phyloP scores from a whole-genome alignment of 1,139 yeast species.

The Yarrowia galli region DNA sequence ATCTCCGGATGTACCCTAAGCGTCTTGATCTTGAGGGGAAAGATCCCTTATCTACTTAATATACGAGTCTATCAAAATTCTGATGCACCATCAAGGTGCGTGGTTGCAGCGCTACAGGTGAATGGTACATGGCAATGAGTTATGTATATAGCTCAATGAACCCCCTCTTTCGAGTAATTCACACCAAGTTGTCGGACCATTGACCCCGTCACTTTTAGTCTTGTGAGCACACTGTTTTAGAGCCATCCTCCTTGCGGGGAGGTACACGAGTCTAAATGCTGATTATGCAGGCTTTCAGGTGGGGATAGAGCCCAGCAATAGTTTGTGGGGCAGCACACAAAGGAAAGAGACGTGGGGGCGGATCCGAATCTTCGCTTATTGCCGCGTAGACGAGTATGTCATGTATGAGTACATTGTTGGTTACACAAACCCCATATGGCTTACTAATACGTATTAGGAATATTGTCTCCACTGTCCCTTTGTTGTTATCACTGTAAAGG shows the following conservation, averaged over 20 bases:
- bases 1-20: slow-evolving; percentile 21
- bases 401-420: no score
- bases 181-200: neutral
- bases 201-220: neutral
- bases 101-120: neutral
- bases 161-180: neutral
- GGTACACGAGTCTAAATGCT: neutral
- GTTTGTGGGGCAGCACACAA: slow-evolving; percentile 3
- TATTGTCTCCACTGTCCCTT: neutral
- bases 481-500: neutral
- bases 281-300: slow-evolving; percentile 19
- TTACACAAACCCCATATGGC: no score
- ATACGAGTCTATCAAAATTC: neutral
- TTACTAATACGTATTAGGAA: no score
- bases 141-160: neutral
- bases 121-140: no score
- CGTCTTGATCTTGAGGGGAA: neutral
- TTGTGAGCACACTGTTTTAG: neutral
- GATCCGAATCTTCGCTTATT: neutral
- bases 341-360: neutral
- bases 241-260: slow-evolving; percentile 12
- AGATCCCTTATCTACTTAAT: neutral
- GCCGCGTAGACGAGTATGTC: neutral
- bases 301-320: neutral
- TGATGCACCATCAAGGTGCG: neutral